Evolutionary conservation across 139 green algal species (phyloP), one percentile per base, ranked within the genome.

Genomic region (Chlorella sp.): DNA sequence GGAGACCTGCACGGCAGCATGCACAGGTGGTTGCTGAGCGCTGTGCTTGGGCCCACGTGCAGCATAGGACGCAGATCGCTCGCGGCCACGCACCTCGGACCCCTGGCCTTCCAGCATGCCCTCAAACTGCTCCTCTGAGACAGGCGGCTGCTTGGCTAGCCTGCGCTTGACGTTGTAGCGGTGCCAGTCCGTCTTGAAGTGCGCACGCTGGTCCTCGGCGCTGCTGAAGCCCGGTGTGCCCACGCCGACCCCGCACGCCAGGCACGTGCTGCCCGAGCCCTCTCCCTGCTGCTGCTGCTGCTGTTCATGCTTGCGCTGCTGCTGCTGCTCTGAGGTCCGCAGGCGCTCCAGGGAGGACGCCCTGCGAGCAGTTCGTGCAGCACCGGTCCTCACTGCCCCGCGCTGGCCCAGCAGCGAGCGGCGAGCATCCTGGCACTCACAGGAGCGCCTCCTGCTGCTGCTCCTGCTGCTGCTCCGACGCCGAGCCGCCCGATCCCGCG

Each of bases 121-220:
- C 24, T 88, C 87, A 83, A 93, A 93, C 31, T 90, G 80, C 27
- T 78, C 81, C 72, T 89, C 83, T 34, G 70, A 76, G 2, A 96
- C 33, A 1, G 83, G 71, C 20, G 84, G 78, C 69, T 85, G 77
- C 33, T 85, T 84, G 4, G 75, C 71, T 2, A 88, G 33, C 2
- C 88, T 83, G 0, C 89, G 82, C 82, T 92, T 93, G 22, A 95
- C 76, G 59, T 97, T 98, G 73, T 80, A 85, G 60, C 90, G 77
- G 74, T 98, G 93, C 93, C 92, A 98, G 76, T 98, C 93, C 0
- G 83, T 88, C 30, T 88, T 88, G 76, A 96, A 97, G 75, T 98
- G 93, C 32, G 78, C 75, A 0, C 93, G 80, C 77, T 95, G 89
- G 75, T 96, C 89, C 29, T 82, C 65, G 0, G 75, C 50, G 1